phyloP scores from a whole-genome alignment of 2,329 filamentous ascomycete species.

The Beauveria bassiana region DNA sequence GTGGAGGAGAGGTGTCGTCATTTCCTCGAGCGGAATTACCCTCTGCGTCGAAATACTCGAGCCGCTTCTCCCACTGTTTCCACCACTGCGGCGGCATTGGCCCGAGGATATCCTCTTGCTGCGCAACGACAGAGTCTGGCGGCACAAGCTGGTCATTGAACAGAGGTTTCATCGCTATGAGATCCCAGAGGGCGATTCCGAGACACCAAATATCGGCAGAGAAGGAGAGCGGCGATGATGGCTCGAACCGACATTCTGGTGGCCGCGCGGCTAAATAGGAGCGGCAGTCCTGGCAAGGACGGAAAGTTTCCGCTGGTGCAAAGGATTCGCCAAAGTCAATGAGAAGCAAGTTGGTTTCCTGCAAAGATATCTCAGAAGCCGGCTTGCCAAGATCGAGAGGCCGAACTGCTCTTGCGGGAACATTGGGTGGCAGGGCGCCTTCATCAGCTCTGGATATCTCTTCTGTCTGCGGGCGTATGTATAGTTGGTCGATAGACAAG shows the following conservation, averaged over 20 bases:
- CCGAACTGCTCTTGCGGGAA: constrained; percentile 19
- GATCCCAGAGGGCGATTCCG: constrained; percentile 17
- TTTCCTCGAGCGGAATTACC: background rate
- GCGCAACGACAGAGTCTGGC: constrained; percentile 16
- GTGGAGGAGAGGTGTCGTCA: constrained; percentile 16
- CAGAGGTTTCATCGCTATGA: constrained; percentile 18
- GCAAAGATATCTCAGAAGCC: constrained; percentile 20
- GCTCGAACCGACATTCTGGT: constrained; percentile 10
- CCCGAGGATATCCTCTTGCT: constrained; percentile 19
- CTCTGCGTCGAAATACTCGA: background rate
- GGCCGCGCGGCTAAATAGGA: constrained; percentile 13
- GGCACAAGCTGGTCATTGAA: constrained; percentile 16
- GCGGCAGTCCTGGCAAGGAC: constrained; percentile 17
- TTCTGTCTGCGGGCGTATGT: constrained; percentile 22
- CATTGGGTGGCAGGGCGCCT: constrained; percentile 18
- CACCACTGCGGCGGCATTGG: constrained; percentile 12
- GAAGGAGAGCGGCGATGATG: constrained; percentile 8
- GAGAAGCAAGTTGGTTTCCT: constrained; percentile 23
- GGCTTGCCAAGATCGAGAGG: constrained; percentile 20
- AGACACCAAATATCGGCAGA: constrained; percentile 18
- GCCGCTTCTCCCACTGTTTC: constrained; percentile 10
- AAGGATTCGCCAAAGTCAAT: constrained; percentile 29
- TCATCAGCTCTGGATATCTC: constrained; percentile 19
- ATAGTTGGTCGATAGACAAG: constrained; percentile 24
- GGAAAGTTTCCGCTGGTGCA: constrained; percentile 15